Evolutionary conservation across 2,329 filamentous ascomycete species (phyloP).

Genomic region (Stromatinia cepivora): DNA sequence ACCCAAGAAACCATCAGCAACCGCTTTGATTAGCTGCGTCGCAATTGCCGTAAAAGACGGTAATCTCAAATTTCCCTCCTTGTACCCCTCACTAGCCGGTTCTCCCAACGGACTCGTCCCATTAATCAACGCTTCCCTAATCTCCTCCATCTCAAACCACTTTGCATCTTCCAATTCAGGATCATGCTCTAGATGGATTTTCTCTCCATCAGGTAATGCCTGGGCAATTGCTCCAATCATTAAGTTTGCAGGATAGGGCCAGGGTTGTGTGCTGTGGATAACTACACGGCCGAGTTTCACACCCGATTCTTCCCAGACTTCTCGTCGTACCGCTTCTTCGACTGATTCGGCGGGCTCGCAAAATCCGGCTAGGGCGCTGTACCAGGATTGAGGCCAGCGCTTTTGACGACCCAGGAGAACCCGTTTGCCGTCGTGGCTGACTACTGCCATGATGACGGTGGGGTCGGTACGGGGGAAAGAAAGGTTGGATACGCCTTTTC

Average conservation of each 20-base stretch:
- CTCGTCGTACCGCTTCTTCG: slow-evolving; percentile 78
- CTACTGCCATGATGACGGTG: slow-evolving; percentile 88
- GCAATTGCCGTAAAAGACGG: slow-evolving; percentile 90
- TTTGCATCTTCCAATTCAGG: slow-evolving; percentile 86
- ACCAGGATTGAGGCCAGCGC: slow-evolving; percentile 82
- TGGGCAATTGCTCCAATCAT: slow-evolving; percentile 91
- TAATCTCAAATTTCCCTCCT: slow-evolving; percentile 74
- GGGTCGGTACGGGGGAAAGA: slow-evolving; percentile 85
- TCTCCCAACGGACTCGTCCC: slow-evolving; percentile 70
- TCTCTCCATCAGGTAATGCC: slow-evolving; percentile 76
- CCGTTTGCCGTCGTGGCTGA: slow-evolving; percentile 71
- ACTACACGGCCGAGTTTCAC: slow-evolving; percentile 75
- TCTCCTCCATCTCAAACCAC: slow-evolving; percentile 84
- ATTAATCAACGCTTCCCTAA: slow-evolving; percentile 68
- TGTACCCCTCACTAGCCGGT: slow-evolving; percentile 63
- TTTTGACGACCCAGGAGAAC: slow-evolving; percentile 78
- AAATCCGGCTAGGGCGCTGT: slow-evolving; percentile 85
- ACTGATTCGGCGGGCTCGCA: slow-evolving; percentile 83
- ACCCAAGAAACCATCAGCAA: slow-evolving; percentile 66
- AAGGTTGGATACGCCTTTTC: slow-evolving; percentile 84
- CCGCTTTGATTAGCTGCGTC: slow-evolving; percentile 79
- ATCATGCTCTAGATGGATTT: slow-evolving; percentile 80
- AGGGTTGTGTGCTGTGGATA: slow-evolving; percentile 81
- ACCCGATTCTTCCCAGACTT: slow-evolving; percentile 85
- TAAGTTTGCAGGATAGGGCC: slow-evolving; percentile 81